phyloP scores from a whole-genome alignment of 2,329 filamentous ascomycete species.

The Aureobasidium musti region DNA sequence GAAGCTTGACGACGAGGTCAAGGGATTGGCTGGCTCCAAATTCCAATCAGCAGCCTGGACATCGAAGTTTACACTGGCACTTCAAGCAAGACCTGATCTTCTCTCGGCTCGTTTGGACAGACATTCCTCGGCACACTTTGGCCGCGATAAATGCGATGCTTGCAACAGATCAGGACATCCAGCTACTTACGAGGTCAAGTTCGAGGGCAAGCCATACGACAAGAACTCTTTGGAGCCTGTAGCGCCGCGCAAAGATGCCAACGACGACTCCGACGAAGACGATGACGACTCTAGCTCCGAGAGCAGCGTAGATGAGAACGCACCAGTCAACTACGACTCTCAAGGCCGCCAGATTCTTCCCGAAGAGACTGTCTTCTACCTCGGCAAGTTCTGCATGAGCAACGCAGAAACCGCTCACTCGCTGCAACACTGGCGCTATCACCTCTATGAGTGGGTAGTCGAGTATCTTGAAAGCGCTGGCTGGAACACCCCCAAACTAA shows the following conservation, averaged over 20 bases:
- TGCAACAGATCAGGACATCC: slow-evolving; percentile 71
- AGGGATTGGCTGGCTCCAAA: slow-evolving; percentile 67
- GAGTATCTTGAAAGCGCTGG: slow-evolving; percentile 61
- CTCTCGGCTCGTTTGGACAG: slow-evolving; percentile 52
- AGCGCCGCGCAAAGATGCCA: slow-evolving; percentile 31
- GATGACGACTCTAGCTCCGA: slow-evolving; percentile 45
- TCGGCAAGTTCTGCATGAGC: slow-evolving; percentile 60
- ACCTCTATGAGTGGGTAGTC: slow-evolving; percentile 71
- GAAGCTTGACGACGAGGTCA: slow-evolving; percentile 71
- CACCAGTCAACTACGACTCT: slow-evolving; percentile 48
- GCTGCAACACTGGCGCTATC: slow-evolving; percentile 73
- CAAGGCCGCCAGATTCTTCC: slow-evolving; percentile 52
- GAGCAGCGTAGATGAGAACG: slow-evolving; percentile 38
- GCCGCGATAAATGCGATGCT: slow-evolving; percentile 62
- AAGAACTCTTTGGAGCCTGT: slow-evolving; percentile 66
- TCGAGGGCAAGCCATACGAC: slow-evolving; percentile 67
- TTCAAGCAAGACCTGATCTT: slow-evolving; percentile 66
- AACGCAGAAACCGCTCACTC: slow-evolving; percentile 71
- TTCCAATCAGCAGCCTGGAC: slow-evolving; percentile 73
- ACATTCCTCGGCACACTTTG: slow-evolving; percentile 40
- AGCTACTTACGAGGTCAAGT: slow-evolving; percentile 63
- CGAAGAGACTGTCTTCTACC: slow-evolving; percentile 52
- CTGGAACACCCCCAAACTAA: slow-evolving; percentile 58
- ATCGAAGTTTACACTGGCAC: slow-evolving; percentile 62
- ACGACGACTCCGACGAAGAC: slow-evolving; percentile 46